phyloP scores from a whole-genome alignment of 768 basidiomycete genomes.

The Boletus sensibilis region DNA sequence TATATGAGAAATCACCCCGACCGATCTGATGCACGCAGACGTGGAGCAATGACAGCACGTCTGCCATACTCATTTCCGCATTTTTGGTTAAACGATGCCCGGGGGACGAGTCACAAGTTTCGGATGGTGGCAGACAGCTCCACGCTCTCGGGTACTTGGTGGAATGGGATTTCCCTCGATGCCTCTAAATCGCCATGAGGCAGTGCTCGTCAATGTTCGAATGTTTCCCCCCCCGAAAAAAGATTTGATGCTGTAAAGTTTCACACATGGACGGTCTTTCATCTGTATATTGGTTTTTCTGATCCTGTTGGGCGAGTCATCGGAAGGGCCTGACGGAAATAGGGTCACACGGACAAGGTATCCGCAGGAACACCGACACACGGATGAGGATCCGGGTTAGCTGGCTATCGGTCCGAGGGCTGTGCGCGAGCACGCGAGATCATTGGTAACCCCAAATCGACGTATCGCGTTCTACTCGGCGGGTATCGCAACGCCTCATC shows the following conservation, averaged over 20 bases:
- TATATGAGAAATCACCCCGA: neutral
- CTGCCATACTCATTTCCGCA: neutral
- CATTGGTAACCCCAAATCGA: neutral
- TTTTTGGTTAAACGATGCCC: neutral
- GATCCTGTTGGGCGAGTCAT: neutral
- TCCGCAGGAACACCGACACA: neutral
- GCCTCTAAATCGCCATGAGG: neutral
- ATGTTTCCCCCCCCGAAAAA: neutral
- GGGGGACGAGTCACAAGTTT: neutral
- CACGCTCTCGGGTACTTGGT: neutral
- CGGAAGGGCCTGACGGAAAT: neutral
- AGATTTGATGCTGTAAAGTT: neutral
- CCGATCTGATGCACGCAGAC: neutral
- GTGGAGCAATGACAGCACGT: neutral
- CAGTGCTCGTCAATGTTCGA: neutral
- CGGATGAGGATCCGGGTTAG: neutral
- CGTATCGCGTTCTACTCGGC: neutral
- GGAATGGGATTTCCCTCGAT: neutral
- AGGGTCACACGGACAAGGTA: neutral
- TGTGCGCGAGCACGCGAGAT: neutral
- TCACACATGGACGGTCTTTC: neutral
- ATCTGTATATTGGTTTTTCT: neutral
- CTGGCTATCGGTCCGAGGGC: neutral
- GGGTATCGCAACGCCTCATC: neutral
- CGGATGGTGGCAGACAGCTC: neutral